phyloP scores from a whole-genome alignment of 2,329 filamentous ascomycete species.

The Aspergillus carbonarius region DNA sequence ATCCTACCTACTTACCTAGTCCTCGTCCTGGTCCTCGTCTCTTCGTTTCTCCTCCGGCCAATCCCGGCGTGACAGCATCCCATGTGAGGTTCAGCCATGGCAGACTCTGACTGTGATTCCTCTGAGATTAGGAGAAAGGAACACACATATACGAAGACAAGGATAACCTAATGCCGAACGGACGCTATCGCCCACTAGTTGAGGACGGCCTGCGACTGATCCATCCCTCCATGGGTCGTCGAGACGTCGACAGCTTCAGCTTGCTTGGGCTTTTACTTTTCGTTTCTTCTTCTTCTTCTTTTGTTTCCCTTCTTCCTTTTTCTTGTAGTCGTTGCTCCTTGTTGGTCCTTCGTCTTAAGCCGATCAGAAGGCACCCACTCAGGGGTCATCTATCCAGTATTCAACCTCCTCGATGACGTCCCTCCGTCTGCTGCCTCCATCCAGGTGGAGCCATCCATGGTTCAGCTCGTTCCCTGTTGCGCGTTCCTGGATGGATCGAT shows the following conservation, averaged over 20 bases:
- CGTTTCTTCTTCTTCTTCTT: no score
- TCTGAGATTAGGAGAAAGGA: no score
- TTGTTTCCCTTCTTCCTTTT: not conserved
- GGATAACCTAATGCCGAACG: not conserved
- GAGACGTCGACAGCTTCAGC: not conserved
- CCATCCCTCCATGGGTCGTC: not conserved
- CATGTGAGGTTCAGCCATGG: no score
- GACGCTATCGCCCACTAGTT: constrained; percentile 6
- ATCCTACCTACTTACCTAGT: no score
- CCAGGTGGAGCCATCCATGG: constrained; percentile 14
- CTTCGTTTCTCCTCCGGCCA: not conserved
- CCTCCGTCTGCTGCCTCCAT: not conserved
- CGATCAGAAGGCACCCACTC: not conserved
- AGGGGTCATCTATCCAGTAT: not conserved
- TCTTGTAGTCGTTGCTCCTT: not conserved
- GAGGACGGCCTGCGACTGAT: not conserved
- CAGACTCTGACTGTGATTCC: no score
- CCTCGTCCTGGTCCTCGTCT: no score
- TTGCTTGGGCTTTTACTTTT: not conserved
- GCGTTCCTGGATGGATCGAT: constrained; percentile 10
- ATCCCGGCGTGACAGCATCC: no score
- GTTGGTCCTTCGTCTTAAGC: not conserved
- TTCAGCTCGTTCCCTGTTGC: constrained; percentile 13
- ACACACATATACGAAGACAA: not conserved
- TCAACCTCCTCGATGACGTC: not conserved